These are phyloP conservation scores for Strobilomyces confusus DNA, from an alignment of 768 basidiomycete genomes.

Conservation along the genomic window DNA sequence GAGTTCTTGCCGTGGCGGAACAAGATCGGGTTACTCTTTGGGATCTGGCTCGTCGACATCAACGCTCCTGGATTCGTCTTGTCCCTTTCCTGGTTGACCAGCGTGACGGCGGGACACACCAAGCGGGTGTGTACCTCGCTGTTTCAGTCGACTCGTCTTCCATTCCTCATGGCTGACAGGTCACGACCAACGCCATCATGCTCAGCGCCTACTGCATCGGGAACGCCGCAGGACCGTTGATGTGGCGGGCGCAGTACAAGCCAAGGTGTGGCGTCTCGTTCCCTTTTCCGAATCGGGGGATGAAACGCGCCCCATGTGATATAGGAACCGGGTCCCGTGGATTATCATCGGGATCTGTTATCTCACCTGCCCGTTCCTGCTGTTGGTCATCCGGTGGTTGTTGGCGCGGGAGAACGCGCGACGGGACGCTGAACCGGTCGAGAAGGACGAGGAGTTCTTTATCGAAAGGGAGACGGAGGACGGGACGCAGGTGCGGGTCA, in stretches of 20 bases:
- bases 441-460: slow-evolving; percentile 59
- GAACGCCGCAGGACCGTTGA: slow-evolving; percentile 69
- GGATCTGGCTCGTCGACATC: slow-evolving; percentile 36
- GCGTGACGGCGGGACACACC: slow-evolving; percentile 67
- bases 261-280: slow-evolving; percentile 45
- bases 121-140: slow-evolving; percentile 54
- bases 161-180: slow-evolving; percentile 3
- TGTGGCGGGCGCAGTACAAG: slow-evolving; percentile 69
- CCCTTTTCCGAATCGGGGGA: background rate
- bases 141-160: background rate
- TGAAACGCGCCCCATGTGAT: background rate
- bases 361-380: slow-evolving; percentile 43
- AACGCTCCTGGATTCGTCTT: slow-evolving; percentile 59
- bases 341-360: slow-evolving; percentile 69
- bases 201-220: slow-evolving; percentile 65
- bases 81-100: slow-evolving; percentile 59
- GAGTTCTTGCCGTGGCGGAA: slow-evolving; percentile 63
- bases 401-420: slow-evolving; percentile 59
- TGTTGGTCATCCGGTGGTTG: slow-evolving; percentile 48
- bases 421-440: slow-evolving; percentile 56
- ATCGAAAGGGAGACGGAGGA: slow-evolving; percentile 49
- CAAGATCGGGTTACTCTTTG: slow-evolving; percentile 61
- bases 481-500: slow-evolving; percentile 50
- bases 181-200: slow-evolving; percentile 61
- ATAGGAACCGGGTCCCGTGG: slow-evolving; percentile 73